Evolutionary conservation across 768 basidiomycete species (phyloP).

Genomic region (Nevesoporus exiguus): DNA sequence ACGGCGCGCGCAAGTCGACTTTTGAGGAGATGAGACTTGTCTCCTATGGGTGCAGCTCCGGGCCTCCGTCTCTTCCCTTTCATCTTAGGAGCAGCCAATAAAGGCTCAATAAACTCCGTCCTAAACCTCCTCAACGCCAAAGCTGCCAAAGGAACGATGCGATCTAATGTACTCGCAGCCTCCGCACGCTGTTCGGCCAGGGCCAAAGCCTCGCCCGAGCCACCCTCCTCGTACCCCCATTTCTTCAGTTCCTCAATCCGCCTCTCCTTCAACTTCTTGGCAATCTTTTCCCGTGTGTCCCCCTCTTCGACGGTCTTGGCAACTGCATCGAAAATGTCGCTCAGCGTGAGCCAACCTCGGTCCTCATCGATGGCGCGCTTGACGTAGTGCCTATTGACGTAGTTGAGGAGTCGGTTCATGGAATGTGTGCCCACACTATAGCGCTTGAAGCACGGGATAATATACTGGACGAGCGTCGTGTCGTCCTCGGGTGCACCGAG

Average conservation of each 20-base stretch:
- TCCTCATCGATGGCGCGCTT: constrained; percentile 77
- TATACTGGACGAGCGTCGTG: constrained; percentile 61
- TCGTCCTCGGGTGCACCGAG: constrained; percentile 67
- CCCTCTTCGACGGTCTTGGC: constrained; percentile 48
- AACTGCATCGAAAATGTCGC: constrained; percentile 60
- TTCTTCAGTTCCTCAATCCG: constrained; percentile 59
- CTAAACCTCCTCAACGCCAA: constrained; percentile 71
- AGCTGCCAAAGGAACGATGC: constrained; percentile 60
- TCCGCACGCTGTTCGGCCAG: constrained; percentile 70
- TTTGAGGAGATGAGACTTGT: constrained; percentile 46
- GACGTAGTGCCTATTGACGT: constrained; percentile 68
- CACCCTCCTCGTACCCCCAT: constrained; percentile 65
- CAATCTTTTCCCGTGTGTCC: constrained; percentile 58
- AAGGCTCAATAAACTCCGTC: constrained; percentile 66
- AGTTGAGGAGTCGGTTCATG: constrained; percentile 71
- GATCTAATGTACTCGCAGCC: constrained; percentile 65
- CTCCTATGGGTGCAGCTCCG: constrained; percentile 42
- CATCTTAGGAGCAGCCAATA: constrained; percentile 64
- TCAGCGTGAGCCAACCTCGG: constrained; percentile 69
- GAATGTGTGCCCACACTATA: constrained; percentile 65
- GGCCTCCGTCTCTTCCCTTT: constrained; percentile 46
- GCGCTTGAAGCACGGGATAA: constrained; percentile 68
- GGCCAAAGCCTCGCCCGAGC: constrained; percentile 43
- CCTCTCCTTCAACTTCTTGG: constrained; percentile 56
- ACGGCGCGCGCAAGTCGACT: constrained; percentile 67